phyloP scores from a whole-genome alignment of 106 monocot genomes.

The Iris macrosiphon region DNA sequence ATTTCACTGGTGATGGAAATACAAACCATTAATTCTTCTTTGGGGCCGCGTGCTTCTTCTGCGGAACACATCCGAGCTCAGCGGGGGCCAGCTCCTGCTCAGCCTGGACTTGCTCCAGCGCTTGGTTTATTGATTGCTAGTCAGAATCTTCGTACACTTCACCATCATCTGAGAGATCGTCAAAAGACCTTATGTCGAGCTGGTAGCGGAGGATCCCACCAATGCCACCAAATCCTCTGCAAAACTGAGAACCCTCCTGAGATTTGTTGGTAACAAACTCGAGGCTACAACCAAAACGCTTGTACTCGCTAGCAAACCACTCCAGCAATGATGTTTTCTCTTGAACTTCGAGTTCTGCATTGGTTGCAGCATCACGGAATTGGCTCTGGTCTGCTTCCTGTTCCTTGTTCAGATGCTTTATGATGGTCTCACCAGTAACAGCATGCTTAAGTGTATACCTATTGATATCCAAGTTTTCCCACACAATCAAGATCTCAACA shows the following conservation, averaged over 20 bases:
- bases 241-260: conserved; percentile 24
- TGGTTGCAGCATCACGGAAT: conserved; percentile 6
- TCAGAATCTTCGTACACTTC: conserved; percentile 13
- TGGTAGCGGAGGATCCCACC: conserved; percentile 22
- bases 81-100: conserved; percentile 1
- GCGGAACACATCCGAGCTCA: neutral
- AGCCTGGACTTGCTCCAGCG: conserved; percentile 13
- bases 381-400: conserved; percentile 16
- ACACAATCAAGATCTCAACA: conserved; percentile 17
- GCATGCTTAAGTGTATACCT: conserved; percentile 14
- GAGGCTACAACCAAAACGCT: conserved; percentile 17
- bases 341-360: conserved; percentile 14
- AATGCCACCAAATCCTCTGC: conserved; percentile 20
- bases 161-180: conserved; percentile 13
- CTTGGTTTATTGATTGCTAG: conserved; percentile 22
- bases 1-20: too few species aligned
- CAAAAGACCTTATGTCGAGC: conserved; percentile 21
- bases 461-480: conserved; percentile 21
- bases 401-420: conserved; percentile 18
- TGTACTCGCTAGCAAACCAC: conserved; percentile 22
- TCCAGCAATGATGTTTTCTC: conserved; percentile 16
- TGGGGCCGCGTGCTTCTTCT: too few species aligned
- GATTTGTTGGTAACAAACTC: conserved; percentile 26
- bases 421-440: neutral
- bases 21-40: too few species aligned